Base-by-base conservation (phyloP, 768 basidiomycete genomes). In the Flagelloscypha sp. region DNA sequence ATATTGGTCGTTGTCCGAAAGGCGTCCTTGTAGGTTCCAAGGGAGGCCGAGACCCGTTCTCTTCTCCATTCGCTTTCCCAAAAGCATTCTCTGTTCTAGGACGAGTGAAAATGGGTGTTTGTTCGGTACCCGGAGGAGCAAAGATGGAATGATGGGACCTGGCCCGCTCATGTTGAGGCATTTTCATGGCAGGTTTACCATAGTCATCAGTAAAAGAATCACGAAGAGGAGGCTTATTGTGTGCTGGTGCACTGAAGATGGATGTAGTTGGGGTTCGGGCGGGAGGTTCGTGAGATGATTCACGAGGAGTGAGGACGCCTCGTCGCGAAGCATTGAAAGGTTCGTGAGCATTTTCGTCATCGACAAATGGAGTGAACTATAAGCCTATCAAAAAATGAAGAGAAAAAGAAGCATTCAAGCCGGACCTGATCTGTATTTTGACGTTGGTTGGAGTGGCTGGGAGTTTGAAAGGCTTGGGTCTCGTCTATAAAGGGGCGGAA, bases 401-500 rank as follows among this genome's bases (percentile, higher is more conserved):
- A 21, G 25, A 27, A 16, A 30, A n/a, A 33, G 11, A 27, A 45
- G 49, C 40, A 45, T 50, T 30, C 43, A 35, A 25, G 38, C n/a
- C n/a, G n/a, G n/a, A n/a, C n/a, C n/a, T n/a, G n/a, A 9, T 7
- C 20, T 40, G 20, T 28, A 24, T 25, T 38, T 50, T 37, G 41
- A 72, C 74, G 54, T 70, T 70, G 7, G 62, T 48, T 28, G 41
- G 34, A 7, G 30, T 35, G 15, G 59, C 58, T 22, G 43, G 60
- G 15, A 43, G 55, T 39, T n/a, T n/a, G n/a, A n/a, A n/a, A n/a
- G n/a, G 45, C 60, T 57, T 38, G 58, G 43, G 74, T 75, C 48
- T 82, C 80, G 35, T 84, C 84, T 1, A 76, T 63, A 46, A 78
- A 84, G 6, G 84, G 82, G 40, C 70, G 72, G 56, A 86, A 84